Evolutionary conservation across 2,329 filamentous ascomycete genomes (phyloP).

Genomic region (Stromatinia cepivora): DNA sequence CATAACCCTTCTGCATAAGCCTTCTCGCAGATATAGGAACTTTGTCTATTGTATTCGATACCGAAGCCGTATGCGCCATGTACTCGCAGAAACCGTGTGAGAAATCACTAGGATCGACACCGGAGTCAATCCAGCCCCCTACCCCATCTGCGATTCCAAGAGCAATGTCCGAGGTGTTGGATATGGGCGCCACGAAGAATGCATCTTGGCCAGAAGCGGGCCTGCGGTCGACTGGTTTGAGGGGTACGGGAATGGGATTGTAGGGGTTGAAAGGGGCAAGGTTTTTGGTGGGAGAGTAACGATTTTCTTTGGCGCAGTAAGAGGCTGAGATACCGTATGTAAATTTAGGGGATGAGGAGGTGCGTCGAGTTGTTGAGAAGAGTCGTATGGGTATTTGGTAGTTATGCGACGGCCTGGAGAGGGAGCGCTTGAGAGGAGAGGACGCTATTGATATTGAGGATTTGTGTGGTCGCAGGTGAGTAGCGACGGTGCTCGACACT

Average conservation of each 20-base stretch:
- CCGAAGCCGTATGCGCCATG: constrained; percentile 74
- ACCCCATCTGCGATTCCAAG: constrained; percentile 94
- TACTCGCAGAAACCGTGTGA: constrained; percentile 91
- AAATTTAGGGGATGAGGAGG: constrained; percentile 43
- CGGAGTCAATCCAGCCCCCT: constrained; percentile 90
- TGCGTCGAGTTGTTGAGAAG: constrained; percentile 32
- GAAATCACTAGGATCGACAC: constrained; percentile 92
- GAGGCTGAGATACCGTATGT: constrained; percentile 73
- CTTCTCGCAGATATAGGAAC: constrained; percentile 59
- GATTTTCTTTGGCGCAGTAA: constrained; percentile 70
- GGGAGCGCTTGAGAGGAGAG: constrained; percentile 2
- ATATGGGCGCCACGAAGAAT: constrained; percentile 84
- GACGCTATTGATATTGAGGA: constrained; percentile 2
- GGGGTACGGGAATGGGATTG: constrained; percentile 54
- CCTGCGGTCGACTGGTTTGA: constrained; percentile 58
- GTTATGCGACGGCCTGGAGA: neutral
- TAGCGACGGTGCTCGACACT: constrained; percentile 4
- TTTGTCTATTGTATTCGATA: constrained; percentile 35
- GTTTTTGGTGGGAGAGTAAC: constrained; percentile 67
- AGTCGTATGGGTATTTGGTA: constrained; percentile 20
- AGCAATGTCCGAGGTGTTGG: constrained; percentile 66
- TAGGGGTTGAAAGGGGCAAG: constrained; percentile 70
- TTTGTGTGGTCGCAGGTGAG: constrained; percentile 16
- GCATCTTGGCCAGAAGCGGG: constrained; percentile 90
- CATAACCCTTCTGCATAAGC: constrained; percentile 82